These are phyloP conservation scores for Yamadazyma atlantica DNA, from an alignment of 1,139 yeast species.

Conservation along the genomic window DNA sequence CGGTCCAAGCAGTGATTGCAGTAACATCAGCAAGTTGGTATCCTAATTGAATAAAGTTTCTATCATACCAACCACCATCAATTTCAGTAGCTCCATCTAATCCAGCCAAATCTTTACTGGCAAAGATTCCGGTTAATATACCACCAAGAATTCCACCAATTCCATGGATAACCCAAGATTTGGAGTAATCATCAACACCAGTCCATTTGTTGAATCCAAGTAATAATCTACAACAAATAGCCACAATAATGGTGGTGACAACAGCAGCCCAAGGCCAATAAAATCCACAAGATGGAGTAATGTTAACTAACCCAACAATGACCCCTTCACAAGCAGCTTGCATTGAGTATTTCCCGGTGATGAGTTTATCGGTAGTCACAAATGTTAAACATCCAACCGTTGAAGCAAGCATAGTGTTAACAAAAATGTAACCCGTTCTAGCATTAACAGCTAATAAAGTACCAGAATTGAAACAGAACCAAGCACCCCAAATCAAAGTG, in stretches of 20 bases:
- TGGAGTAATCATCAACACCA: slow-evolving; percentile 90
- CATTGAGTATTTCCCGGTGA: slow-evolving; percentile 78
- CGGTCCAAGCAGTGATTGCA: slow-evolving; percentile 78
- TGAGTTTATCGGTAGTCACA: slow-evolving; percentile 61
- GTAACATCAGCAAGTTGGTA: slow-evolving; percentile 86
- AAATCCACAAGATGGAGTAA: slow-evolving; percentile 96
- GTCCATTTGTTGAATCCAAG: slow-evolving; percentile 71
- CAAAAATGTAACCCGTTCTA: slow-evolving; percentile 90
- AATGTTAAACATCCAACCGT: slow-evolving; percentile 90
- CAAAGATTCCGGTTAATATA: slow-evolving; percentile 83
- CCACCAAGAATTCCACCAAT: slow-evolving; percentile 91
- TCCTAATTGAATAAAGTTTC: slow-evolving; percentile 85
- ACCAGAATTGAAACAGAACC: slow-evolving; percentile 98
- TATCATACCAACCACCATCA: slow-evolving; percentile 91
- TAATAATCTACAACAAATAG: slow-evolving; percentile 76
- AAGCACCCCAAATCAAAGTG: slow-evolving; percentile 91
- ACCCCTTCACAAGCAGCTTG: slow-evolving; percentile 94
- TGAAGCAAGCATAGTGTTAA: slow-evolving; percentile 91
- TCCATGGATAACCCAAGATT: slow-evolving; percentile 91
- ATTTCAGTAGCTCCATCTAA: slow-evolving; percentile 62
- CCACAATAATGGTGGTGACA: slow-evolving; percentile 78
- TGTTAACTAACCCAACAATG: slow-evolving; percentile 91
- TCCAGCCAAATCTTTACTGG: slow-evolving; percentile 87
- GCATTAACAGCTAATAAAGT: slow-evolving; percentile 88
- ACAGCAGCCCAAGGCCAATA: slow-evolving; percentile 90